Conservation (phyloP, 495 filamentous ascomycete species). For the Talaromyces borbonicus region DNA sequence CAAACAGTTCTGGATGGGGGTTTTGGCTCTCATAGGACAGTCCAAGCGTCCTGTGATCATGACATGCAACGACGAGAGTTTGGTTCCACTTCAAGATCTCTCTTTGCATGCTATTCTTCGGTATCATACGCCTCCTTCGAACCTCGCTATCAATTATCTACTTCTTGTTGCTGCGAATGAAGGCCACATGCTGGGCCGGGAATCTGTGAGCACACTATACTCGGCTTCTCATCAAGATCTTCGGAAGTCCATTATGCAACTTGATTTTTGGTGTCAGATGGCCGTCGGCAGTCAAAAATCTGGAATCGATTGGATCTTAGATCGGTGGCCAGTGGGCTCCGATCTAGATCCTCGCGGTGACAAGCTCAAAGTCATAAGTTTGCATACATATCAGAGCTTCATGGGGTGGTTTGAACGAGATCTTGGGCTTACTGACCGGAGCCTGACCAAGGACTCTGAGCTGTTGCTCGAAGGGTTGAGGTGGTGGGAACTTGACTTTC, state of each 20-base stretch:
- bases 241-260: conserved; percentile 70
- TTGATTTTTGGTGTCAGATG: conserved; percentile 96
- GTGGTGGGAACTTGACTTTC: conserved; percentile 30
- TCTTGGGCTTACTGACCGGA: conserved; percentile 15
- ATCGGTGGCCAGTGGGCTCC: conserved; percentile 56
- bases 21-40: conserved; percentile 63
- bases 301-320: conserved; percentile 81
- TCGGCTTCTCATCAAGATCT: conserved; percentile 57
- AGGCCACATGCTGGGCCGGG: conserved; percentile 68
- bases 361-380: conserved; percentile 68
- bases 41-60: conserved; percentile 89
- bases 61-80: conserved; percentile 82
- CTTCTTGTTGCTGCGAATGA: conserved; percentile 80
- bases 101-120: conserved; percentile 79
- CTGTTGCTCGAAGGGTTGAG: conserved; percentile 23
- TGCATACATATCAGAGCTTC: conserved; percentile 62
- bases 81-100: conserved; percentile 60
- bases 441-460: conserved; percentile 20
- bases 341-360: conserved; percentile 59
- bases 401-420: conserved; percentile 72
- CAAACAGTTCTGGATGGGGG: conserved; percentile 83
- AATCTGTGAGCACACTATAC: conserved; percentile 61
- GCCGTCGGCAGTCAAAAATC: conserved; percentile 81
- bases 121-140: conserved; percentile 55
- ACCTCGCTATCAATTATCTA: conserved; percentile 69